Percentiles rank a stretch among this genome's conserved stretches.
Conservation (phyloP, 2,329 filamentous ascomycete species). For the Ceratocystis harringtonii region DNA sequence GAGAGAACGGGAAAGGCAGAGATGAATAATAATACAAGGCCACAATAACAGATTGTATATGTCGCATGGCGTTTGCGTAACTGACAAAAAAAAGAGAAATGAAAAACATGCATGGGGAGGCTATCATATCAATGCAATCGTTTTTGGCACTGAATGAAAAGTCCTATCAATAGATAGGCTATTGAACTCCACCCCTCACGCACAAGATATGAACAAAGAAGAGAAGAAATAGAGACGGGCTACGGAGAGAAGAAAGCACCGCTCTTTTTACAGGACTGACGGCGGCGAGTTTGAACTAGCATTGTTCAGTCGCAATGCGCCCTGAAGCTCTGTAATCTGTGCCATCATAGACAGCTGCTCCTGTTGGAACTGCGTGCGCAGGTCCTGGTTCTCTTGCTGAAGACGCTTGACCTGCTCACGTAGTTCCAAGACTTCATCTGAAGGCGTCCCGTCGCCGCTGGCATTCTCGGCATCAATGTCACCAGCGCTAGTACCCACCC, state of each 20-base stretch:
- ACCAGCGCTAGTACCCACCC: neutral
- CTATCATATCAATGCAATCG: neutral
- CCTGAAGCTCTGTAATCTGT: slow-evolving; percentile 34
- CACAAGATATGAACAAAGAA: neutral
- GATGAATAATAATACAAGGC: neutral
- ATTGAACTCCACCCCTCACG: neutral
- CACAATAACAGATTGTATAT: neutral
- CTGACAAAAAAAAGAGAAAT: neutral
- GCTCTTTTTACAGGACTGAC: neutral
- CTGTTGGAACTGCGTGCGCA: slow-evolving; percentile 35
- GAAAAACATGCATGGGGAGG: neutral
- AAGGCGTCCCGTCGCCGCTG: slow-evolving; percentile 1
- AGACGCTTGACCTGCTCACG: slow-evolving; percentile 53
- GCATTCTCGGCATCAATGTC: neutral
- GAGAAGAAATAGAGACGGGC: neutral
- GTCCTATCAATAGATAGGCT: neutral
- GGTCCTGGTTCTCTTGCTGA: slow-evolving; percentile 47
- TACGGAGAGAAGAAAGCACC: slow-evolving; percentile 19
- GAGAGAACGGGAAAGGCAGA: neutral
- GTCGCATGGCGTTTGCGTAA: neutral
- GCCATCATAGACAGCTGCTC: slow-evolving; percentile 36
- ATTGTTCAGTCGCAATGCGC: slow-evolving; percentile 25
- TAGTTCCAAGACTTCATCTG: slow-evolving; percentile 38
- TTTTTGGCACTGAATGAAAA: neutral
- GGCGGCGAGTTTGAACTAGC: slow-evolving; percentile 16